phyloP scores from a whole-genome alignment of 352 stramenopile genomes.

The Phytophthora boehmeriae region DNA sequence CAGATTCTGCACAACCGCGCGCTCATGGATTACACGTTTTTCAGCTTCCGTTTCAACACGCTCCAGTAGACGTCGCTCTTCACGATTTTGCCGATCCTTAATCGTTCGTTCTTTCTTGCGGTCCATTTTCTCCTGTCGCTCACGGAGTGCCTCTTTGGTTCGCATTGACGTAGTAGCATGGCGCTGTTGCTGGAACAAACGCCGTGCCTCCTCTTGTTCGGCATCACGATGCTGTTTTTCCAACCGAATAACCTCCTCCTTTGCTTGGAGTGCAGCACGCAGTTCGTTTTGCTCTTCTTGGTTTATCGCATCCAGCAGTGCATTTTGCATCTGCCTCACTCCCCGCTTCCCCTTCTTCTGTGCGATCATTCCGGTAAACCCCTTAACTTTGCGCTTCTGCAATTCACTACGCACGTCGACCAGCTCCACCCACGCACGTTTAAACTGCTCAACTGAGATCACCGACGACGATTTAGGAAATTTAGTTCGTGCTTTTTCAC shows the following conservation, averaged over 20 bases:
- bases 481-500: conserved; percentile 20
- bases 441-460: conserved; percentile 63
- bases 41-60: conserved; percentile 45
- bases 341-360: conserved; percentile 24
- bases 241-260: conserved; percentile 55
- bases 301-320: conserved; percentile 44
- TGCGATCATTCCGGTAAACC: not conserved
- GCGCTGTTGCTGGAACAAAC: conserved; percentile 53
- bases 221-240: conserved; percentile 50
- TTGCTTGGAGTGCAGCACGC: conserved; percentile 46
- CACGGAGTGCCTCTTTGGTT: conserved; percentile 64
- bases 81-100: conserved; percentile 60
- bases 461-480: conserved; percentile 42
- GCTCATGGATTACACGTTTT: conserved; percentile 50
- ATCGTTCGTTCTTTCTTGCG: conserved; percentile 62
- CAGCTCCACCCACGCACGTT: conserved; percentile 55
- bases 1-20: conserved; percentile 56
- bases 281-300: conserved; percentile 59
- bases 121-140: conserved; percentile 69
- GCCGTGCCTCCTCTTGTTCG: conserved; percentile 52
- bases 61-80: conserved; percentile 54
- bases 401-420: conserved; percentile 55
- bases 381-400: conserved; percentile 33
- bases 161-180: conserved; percentile 53
- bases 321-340: conserved; percentile 29